Evolutionary conservation across 1,284 basidiomycete genomes (phyloP).

Genomic region (Gomphus bonarii): DNA sequence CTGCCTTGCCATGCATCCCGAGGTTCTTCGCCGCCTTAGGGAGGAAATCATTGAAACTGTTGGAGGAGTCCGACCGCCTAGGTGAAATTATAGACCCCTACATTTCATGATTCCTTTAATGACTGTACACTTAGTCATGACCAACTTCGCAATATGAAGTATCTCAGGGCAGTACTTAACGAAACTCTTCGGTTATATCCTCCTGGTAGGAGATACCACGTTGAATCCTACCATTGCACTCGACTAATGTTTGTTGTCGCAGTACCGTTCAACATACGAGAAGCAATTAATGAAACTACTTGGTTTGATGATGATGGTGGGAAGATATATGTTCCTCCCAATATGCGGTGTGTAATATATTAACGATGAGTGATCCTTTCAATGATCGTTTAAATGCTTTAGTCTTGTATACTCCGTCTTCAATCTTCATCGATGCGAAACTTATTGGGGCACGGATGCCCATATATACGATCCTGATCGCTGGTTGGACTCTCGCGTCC

Average conservation of each 20-base stretch:
- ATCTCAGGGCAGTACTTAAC: conserved; percentile 36
- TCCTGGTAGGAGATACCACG: conserved; percentile 18
- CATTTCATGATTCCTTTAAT: conserved; percentile 16
- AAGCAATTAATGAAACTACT: conserved; percentile 17
- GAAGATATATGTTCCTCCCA: conserved; percentile 19
- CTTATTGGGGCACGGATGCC: conserved; percentile 8
- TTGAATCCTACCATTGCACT: not conserved
- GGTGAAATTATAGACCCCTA: conserved; percentile 20
- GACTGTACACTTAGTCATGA: conserved; percentile 22
- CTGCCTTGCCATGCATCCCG: conserved; percentile 22
- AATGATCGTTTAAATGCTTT: not conserved
- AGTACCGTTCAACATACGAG: conserved; percentile 1
- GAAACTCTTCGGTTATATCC: conserved; percentile 24
- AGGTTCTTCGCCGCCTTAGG: conserved; percentile 15
- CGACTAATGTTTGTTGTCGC: not conserved
- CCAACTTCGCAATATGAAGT: conserved; percentile 37
- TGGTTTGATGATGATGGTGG: conserved; percentile 17
- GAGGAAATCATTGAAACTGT: conserved; percentile 14
- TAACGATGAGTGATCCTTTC: not conserved
- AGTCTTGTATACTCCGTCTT: conserved; percentile 14
- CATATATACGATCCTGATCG: conserved; percentile 45
- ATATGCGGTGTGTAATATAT: conserved; percentile 14
- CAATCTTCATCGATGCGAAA: not conserved
- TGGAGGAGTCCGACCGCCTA: conserved; percentile 12
- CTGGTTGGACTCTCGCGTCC: conserved; percentile 30